A percentile compares a stretch with the other conserved stretches of the same genome.
Conservation (phyloP, 441 rosid genomes). For the Biscutella laevigata region DNA sequence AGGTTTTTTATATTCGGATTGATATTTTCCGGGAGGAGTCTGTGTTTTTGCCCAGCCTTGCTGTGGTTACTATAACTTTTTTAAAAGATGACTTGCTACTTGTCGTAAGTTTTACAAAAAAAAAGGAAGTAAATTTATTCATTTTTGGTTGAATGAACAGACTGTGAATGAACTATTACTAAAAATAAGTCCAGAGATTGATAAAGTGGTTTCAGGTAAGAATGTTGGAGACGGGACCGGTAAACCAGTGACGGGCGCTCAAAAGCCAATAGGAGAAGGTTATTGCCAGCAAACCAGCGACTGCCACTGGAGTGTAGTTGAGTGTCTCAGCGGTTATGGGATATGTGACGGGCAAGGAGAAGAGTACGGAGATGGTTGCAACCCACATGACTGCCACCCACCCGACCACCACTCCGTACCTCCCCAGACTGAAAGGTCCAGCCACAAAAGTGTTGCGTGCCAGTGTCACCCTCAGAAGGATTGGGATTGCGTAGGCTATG, state of each 20-base stretch:
- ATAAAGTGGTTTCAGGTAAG: constrained; percentile 13
- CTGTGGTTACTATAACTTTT: no score
- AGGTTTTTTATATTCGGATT: no score
- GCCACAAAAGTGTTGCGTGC: constrained; percentile 59
- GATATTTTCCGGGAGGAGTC: no score
- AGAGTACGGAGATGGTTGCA: constrained; percentile 69
- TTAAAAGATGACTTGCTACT: no score
- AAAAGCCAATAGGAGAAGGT: constrained; percentile 56
- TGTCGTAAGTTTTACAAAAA: no score
- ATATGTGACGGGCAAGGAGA: constrained; percentile 85
- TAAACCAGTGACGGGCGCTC: constrained; percentile 80
- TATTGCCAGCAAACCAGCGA: constrained; percentile 57
- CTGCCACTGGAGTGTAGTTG: constrained; percentile 94
- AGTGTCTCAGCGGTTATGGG: constrained; percentile 74
- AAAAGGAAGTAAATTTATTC: no score
- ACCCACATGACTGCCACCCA: constrained; percentile 94
- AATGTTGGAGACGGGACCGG: constrained; percentile 69
- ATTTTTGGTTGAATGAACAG: no score
- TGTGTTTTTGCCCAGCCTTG: no score
- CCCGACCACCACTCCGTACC: constrained; percentile 52
- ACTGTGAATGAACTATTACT: no score
- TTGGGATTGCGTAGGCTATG: constrained; percentile 89
- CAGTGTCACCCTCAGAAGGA: constrained; percentile 71
- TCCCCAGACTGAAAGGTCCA: constrained; percentile 83
- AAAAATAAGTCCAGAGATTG: constrained; percentile 1